Conservation (phyloP, 306 rosid genomes). For the Cajanus cajan region DNA sequence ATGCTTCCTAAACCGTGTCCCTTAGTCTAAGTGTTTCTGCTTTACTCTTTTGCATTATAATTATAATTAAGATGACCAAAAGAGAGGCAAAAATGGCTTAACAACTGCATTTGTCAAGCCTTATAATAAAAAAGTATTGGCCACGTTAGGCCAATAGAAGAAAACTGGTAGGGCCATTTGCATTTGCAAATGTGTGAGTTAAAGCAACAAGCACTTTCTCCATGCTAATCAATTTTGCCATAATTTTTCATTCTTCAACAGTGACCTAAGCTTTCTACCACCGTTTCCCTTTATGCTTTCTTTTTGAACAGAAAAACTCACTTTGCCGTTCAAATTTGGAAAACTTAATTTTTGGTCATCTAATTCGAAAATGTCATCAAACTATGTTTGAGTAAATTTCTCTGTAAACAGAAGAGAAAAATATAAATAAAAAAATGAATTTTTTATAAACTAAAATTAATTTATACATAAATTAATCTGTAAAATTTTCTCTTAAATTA, state of each 20-base stretch:
- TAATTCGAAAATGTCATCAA: no score
- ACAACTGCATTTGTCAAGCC: slow-evolving; percentile 19
- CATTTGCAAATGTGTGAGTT: slow-evolving; percentile 22
- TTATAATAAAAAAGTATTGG: neutral
- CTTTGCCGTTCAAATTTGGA: neutral
- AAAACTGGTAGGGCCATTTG: slow-evolving; percentile 9
- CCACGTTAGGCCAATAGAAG: slow-evolving; percentile 21
- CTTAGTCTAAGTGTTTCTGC: neutral
- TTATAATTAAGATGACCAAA: slow-evolving; percentile 20
- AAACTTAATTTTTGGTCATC: no score
- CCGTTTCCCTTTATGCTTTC: neutral
- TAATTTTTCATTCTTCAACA: slow-evolving; percentile 5
- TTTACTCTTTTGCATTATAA: slow-evolving; percentile 8
- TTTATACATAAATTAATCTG: no score
- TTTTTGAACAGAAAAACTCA: neutral
- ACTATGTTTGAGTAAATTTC: no score
- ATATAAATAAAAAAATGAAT: no score
- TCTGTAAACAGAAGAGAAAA: no score
- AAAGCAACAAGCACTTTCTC: slow-evolving; percentile 24
- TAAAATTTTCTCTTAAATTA: no score
- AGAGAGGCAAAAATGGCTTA: slow-evolving; percentile 32
- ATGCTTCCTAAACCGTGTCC: slow-evolving; percentile 25
- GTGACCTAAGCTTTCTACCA: neutral
- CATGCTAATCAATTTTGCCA: slow-evolving; percentile 7
- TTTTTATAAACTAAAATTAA: no score